Evolutionary conservation across 1,284 basidiomycete species (phyloP).

Genomic region (Singerocomus inundabilis): DNA sequence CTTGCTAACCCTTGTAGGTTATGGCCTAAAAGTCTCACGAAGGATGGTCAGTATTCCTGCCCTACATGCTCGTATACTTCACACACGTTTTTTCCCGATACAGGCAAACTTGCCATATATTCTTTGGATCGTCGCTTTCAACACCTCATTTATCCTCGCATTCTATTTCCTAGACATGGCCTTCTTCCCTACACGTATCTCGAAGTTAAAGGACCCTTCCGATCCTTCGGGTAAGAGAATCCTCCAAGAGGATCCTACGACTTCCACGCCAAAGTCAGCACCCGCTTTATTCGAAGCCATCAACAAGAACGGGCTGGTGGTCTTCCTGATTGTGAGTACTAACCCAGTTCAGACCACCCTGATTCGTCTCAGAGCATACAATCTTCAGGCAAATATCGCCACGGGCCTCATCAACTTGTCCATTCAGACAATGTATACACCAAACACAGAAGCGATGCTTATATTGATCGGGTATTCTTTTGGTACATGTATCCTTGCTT

Average conservation of each 20-base stretch:
- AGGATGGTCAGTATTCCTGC: constrained; percentile 57
- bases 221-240: constrained; percentile 34
- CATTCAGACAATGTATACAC: constrained; percentile 80
- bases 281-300: constrained; percentile 76
- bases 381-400: constrained; percentile 73
- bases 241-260: constrained; percentile 28
- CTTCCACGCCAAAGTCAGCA: constrained; percentile 27
- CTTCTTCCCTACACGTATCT: constrained; percentile 53
- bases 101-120: constrained; percentile 90
- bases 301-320: constrained; percentile 75
- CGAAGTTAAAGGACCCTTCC: constrained; percentile 29
- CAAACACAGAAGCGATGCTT: constrained; percentile 55
- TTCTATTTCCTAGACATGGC: constrained; percentile 78
- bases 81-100: background rate
- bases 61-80: background rate
- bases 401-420: constrained; percentile 87
- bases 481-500: constrained; percentile 59
- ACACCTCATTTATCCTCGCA: constrained; percentile 80
- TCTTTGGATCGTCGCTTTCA: constrained; percentile 88
- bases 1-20: constrained; percentile 44
- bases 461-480: constrained; percentile 68
- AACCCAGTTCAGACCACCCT: constrained; percentile 21
- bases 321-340: constrained; percentile 86
- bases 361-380: background rate
- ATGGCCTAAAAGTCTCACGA: constrained; percentile 62